Evolutionary conservation across 495 filamentous ascomycete species (phyloP).

Genomic region (Neurospora sp.): DNA sequence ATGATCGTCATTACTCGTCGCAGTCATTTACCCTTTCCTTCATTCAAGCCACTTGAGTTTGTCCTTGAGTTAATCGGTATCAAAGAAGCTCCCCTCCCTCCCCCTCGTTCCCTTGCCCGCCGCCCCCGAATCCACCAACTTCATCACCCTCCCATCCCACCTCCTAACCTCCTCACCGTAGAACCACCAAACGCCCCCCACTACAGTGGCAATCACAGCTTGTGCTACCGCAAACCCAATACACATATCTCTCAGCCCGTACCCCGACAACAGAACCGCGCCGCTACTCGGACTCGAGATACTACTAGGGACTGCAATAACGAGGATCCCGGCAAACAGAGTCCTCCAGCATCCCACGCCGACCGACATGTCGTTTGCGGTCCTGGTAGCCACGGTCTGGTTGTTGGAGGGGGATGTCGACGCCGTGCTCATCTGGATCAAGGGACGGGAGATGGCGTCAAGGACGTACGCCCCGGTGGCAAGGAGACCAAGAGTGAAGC

Average conservation of each 20-base stretch:
- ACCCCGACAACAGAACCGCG: constrained; percentile 15
- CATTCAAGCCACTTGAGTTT: not conserved
- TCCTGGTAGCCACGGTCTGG: constrained; percentile 25
- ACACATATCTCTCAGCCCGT: constrained; percentile 23
- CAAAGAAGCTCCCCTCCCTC: constrained; percentile 34
- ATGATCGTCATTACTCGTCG: not conserved
- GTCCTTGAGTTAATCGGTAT: constrained; percentile 23
- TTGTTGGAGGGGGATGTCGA: constrained; percentile 28
- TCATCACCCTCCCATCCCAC: constrained; percentile 33
- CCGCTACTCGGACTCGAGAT: not conserved
- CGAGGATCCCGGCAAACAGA: constrained; percentile 27
- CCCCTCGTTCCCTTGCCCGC: constrained; percentile 18
- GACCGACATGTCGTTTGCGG: constrained; percentile 32
- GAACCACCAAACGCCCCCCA: constrained; percentile 26
- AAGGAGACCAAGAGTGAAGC: constrained; percentile 31
- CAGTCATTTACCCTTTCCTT: not conserved
- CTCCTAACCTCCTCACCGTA: constrained; percentile 24
- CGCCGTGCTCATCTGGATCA: constrained; percentile 28
- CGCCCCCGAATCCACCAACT: constrained; percentile 19
- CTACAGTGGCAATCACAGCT: constrained; percentile 18
- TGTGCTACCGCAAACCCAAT: constrained; percentile 26
- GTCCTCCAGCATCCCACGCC: constrained; percentile 23
- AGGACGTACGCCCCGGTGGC: constrained; percentile 25
- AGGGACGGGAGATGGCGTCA: constrained; percentile 22
- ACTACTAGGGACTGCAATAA: constrained; percentile 27